These are phyloP conservation scores for Raffaelea ambrosiae DNA, from an alignment of 2,329 filamentous ascomycete genomes.

Conservation along the genomic window DNA sequence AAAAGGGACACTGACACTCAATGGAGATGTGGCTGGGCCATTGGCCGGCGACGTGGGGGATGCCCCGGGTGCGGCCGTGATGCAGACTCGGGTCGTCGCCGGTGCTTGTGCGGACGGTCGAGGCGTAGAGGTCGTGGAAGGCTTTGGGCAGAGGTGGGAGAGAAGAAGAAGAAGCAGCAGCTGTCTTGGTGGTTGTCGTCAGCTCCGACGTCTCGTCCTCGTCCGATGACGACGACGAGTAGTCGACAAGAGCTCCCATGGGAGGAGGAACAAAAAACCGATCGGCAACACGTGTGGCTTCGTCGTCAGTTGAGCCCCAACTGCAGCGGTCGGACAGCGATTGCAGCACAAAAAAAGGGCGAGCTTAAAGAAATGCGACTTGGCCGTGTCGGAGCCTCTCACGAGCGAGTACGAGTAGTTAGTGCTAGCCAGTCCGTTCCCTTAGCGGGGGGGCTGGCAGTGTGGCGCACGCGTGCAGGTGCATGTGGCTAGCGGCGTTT, in stretches of 20 bases:
- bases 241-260: constrained; percentile 26
- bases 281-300: neutral
- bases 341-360: too few species aligned
- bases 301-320: neutral
- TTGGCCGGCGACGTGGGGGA: constrained; percentile 77
- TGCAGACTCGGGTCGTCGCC: constrained; percentile 79
- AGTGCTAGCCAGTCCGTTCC: neutral
- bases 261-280: neutral
- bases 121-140: constrained; percentile 87
- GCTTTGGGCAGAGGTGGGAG: constrained; percentile 68
- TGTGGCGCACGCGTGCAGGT: too few species aligned
- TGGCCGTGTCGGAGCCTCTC: too few species aligned
- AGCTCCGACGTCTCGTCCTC: constrained; percentile 5
- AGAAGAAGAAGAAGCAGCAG: constrained; percentile 10
- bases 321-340: too few species aligned
- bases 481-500: too few species aligned
- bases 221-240: constrained; percentile 26
- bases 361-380: too few species aligned
- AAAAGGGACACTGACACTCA: constrained; percentile 60
- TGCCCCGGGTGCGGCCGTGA: constrained; percentile 71
- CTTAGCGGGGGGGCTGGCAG: too few species aligned
- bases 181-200: neutral
- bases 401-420: too few species aligned
- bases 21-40: constrained; percentile 92
- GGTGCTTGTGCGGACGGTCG: constrained; percentile 66